phyloP scores from a whole-genome alignment of 495 filamentous ascomycete species.

The Tuber magnatum region DNA sequence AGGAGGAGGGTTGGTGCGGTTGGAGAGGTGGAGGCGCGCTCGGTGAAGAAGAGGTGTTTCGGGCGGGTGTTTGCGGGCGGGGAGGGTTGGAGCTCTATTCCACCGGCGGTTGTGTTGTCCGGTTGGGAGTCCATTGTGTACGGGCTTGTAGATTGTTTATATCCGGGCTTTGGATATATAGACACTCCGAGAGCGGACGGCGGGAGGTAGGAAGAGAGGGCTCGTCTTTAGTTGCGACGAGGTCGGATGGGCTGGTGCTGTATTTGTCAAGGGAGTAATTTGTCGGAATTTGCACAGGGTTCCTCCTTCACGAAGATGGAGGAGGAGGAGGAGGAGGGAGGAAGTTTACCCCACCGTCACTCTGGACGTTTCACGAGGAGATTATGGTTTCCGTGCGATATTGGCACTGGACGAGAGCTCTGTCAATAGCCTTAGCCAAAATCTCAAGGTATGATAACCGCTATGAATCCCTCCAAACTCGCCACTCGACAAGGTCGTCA shows the following conservation, averaged over 20 bases:
- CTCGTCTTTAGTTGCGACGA: neutral
- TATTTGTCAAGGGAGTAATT: neutral
- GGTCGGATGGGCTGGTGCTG: neutral
- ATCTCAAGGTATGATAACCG: neutral
- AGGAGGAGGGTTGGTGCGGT: neutral
- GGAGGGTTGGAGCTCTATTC: neutral
- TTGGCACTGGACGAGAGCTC: neutral
- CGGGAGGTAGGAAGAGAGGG: neutral
- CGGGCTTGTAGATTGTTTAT: neutral
- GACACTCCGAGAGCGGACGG: neutral
- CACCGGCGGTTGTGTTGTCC: neutral
- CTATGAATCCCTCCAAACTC: neutral
- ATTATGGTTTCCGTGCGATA: neutral
- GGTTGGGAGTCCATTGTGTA: neutral
- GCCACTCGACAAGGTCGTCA: neutral
- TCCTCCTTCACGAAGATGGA: neutral
- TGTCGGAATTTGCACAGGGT: neutral
- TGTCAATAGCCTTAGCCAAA: neutral
- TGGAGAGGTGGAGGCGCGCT: neutral
- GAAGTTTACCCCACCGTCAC: neutral
- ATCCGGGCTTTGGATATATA: neutral
- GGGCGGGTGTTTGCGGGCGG: neutral
- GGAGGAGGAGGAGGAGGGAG: neutral
- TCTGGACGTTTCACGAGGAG: neutral
- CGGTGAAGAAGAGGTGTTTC: neutral